Base-by-base conservation (phyloP, 345 rosid species). In the Boechera retrofracta region DNA sequence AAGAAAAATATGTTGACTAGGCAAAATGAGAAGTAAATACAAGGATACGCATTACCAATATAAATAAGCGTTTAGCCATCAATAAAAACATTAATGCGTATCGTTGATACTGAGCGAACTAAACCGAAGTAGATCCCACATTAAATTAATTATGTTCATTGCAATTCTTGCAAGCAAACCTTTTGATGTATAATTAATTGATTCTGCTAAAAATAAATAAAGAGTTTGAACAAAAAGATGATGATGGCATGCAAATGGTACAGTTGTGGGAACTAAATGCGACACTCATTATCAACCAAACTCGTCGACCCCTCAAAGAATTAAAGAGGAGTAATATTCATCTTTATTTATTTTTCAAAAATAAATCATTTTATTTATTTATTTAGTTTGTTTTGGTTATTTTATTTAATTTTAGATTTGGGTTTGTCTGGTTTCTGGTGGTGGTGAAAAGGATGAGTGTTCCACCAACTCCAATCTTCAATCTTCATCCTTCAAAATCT, bases 391-490 rank as follows among this genome's bases (percentile, higher is more conserved):
- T 16, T 68, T 66, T 74, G 58, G 28, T 41, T 44, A 13, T 42
- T 3, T 0, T 42, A 44, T 44, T 44, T 44, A 4, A 49, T 39
- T 76, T 68, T 68, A 41, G 38, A 12, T 68, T 66, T 74, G 41
- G 38, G 28, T 56, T 49, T 69, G 6, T 76, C 7, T 62, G 48
- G 10, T 49, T 61, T 59, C 77, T 80, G 59, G 79, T 80, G 82
- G 69, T 76, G 42, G 44, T 74, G 69, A 62, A 78, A 82, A 67
- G 75, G 84, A 80, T 76, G 80, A 69, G 60, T 73, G 58, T 78
- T 73, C 81, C 77, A 85, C 85, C 88, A 80, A 85, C 88, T 82
- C 78, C 73, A 63, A 67, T 64, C 65, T 35, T 58, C 32, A 68
- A 52, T 57, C 66, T 77, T 71, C 64, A 56, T 77, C 80, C 85